These are phyloP conservation scores for Russula ochroleuca DNA, from an alignment of 768 basidiomycete genomes.

Conservation along the genomic window DNA sequence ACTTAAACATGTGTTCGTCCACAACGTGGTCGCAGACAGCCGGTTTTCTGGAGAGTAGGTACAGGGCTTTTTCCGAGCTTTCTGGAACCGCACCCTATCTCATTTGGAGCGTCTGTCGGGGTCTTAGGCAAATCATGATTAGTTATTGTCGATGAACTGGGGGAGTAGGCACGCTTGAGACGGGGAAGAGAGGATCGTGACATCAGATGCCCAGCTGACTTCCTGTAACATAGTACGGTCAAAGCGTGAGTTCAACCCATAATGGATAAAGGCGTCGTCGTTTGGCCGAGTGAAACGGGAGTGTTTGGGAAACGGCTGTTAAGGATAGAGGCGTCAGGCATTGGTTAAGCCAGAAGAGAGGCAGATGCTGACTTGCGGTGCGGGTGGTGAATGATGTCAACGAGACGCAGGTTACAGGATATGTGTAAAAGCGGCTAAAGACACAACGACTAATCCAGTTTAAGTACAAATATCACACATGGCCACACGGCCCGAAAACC, in stretches of 20 bases:
- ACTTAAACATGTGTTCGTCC: no score
- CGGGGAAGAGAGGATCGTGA: slow-evolving; percentile 16
- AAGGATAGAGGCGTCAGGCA: not conserved
- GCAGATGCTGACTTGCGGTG: not conserved
- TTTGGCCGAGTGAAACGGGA: no score
- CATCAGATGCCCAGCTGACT: no score
- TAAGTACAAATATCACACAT: no score
- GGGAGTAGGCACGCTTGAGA: slow-evolving; percentile 39
- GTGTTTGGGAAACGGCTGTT: not conserved
- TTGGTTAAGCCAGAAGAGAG: not conserved
- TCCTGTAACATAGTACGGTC: no score
- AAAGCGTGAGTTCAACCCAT: no score
- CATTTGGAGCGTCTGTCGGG: slow-evolving; percentile 31
- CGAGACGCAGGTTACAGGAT: not conserved
- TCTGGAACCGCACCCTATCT: slow-evolving; percentile 31
- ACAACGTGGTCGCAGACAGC: not conserved
- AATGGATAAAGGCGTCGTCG: no score
- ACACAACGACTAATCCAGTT: no score
- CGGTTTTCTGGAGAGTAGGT: slow-evolving; percentile 37
- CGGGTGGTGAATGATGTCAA: not conserved
- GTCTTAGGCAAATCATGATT: slow-evolving; percentile 42
- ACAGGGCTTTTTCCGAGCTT: slow-evolving; percentile 39
- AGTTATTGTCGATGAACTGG: no score
- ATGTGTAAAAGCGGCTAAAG: not conserved
- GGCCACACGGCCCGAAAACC: not conserved